Evolutionary conservation across 176 grass and related monocot species (phyloP), one percentile per base, ranked within the genome.

Genomic region (Areca catechu): DNA sequence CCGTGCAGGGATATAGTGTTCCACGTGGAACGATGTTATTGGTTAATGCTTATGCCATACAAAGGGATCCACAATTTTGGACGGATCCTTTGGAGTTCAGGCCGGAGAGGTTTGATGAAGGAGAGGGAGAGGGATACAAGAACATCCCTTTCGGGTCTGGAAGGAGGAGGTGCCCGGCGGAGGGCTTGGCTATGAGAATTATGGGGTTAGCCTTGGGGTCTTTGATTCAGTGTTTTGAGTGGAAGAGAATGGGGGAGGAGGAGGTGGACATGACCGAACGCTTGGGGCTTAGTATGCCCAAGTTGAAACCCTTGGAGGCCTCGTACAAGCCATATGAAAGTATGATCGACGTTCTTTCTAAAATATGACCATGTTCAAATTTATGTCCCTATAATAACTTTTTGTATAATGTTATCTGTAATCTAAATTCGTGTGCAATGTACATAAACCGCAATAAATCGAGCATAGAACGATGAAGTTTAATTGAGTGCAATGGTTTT

Each of bases 71-170:
- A 0, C 50, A 24, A 2, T 4, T 27, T 5, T 85, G 81, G 86
- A 43, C 21, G 1, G 29, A 82, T 9, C 77, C 86, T 0, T 34
- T 0, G 4, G 18, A 56, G 58, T 85, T 89, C 67, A 64, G 28
- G 67, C 86, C 86, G 2, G 78, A 81, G 49, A 63, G 83, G 17
- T 87, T 87, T 51, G 28, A 74, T 49, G 79, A 64, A 0, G 15
- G 20, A 1, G 63, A 49, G 1, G 63, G 74, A 0, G 63, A 48
- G 14, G 4, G n/a, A 47, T 20, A 66, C 16, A 28, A 60, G 74
- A 29, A 28, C 15, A 28, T 79, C 9, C 82, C 82, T 0, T 90
- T 90, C 17, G 82, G 87, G 20, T 68, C 60, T 43, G 87, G 82
- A 4, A 68, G 86, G 22, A 69, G 74, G 3, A 68, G 17, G 67